Base-by-base conservation (phyloP, 208 protist species). In the Trypanosoma vivax region DNA sequence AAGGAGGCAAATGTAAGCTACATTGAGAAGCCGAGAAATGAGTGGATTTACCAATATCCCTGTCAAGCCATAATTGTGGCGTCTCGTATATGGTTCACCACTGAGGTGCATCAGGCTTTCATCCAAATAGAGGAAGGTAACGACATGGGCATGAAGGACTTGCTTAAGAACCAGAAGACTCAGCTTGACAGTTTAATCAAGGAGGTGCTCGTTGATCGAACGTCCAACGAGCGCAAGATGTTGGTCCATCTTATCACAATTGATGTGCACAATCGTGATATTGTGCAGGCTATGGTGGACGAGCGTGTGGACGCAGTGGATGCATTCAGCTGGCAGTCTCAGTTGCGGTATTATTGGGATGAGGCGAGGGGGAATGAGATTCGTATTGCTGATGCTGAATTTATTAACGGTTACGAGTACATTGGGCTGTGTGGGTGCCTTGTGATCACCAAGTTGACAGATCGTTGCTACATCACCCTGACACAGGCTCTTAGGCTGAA, bases 391-490 rank as follows among this genome's bases (percentile, higher is more conserved):
- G 97, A 99, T 77, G 96, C 96, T 5, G 83, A 97, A 54, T 98
- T 99, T 76, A 87, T 82, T 66, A 98, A 98, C 68, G 83, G 73
- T 28, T 98, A 98, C 74, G 97, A 99, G 79, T 99, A 99, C 73
- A 96, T 99, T 55, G 97, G 97, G 39, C 84, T 97, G 42, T 94
- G 89, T 65, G 94, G 94, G n/a, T 97, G 97, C 64, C 80, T 99
- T 11, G 97, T 99, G 47, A 98, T 99, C 63, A 99, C 97, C 16
- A 97, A 98, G 55, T 86, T 99, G 11, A 99, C 97, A 13, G 97
- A 99, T 79, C 77, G 97, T 34, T 99, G 97, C 81, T 99, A 99
- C 80, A 98, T 99, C 72, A 99, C 97, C 7, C 81, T 99, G 16
- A 92, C 90, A 9, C 92, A 97, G 67, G 90, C 92, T 25, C 76